Conservation (phyloP, 1,284 basidiomycete genomes). For the Sphaerobolus stellatus region DNA sequence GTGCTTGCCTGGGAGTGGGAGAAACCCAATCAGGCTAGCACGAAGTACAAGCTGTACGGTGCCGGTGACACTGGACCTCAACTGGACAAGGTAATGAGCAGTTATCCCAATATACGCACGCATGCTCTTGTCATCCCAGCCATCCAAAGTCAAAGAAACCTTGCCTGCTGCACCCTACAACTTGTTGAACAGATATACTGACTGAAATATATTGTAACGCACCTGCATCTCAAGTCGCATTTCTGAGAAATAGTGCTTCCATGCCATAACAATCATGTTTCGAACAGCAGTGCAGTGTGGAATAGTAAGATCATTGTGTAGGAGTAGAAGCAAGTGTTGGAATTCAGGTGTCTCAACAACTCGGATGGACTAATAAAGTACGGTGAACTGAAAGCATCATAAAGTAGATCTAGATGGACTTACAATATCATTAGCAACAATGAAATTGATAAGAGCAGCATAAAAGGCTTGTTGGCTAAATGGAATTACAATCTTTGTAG, state of each 20-base stretch:
- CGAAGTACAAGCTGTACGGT: slow-evolving; percentile 15
- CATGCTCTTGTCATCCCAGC: slow-evolving; percentile 34
- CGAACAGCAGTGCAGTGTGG: not conserved
- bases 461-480: not conserved
- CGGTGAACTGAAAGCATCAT: not conserved
- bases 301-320: not conserved
- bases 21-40: slow-evolving; percentile 32
- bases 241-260: not conserved
- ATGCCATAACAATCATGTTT: not conserved
- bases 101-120: slow-evolving; percentile 37
- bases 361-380: not conserved
- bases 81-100: slow-evolving; percentile 31
- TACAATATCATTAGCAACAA: slow-evolving; percentile 42
- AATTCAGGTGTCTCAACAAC: not conserved
- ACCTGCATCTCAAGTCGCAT: not conserved
- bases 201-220: not conserved
- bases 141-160: slow-evolving; percentile 34
- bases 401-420: slow-evolving; percentile 29
- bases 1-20: slow-evolving; percentile 30
- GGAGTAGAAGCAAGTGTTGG: not conserved
- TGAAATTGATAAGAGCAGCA: not conserved
- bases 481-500: not conserved
- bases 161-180: slow-evolving; percentile 29
- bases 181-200: slow-evolving; percentile 2
- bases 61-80: slow-evolving; percentile 15